These are phyloP conservation scores for Podila epigama DNA, from an alignment of 192 early-diverging fungal species.

Conservation along the genomic window DNA sequence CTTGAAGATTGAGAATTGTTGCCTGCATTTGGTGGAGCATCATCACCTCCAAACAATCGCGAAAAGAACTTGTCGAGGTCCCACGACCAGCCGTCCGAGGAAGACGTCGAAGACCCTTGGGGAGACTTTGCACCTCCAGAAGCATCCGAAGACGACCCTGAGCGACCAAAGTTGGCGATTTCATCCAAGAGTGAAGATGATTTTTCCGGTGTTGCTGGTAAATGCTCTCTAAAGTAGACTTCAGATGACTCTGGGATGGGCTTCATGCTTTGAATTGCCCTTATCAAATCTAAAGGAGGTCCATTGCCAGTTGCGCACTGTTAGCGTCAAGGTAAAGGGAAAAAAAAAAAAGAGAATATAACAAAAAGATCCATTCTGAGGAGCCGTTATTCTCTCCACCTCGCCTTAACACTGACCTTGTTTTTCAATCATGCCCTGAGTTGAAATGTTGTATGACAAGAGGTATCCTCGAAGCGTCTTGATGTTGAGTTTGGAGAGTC, in stretches of 20 bases:
- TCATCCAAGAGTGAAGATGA: slow-evolving; percentile 21
- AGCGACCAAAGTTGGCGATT: slow-evolving; percentile 16
- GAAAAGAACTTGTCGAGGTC: slow-evolving; percentile 40
- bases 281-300: slow-evolving; percentile 22
- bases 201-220: slow-evolving; percentile 19
- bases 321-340: too few relatives aligned
- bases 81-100: slow-evolving; percentile 15
- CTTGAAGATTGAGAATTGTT: slow-evolving; percentile 7
- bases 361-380: too few relatives aligned
- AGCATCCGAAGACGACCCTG: slow-evolving; percentile 16
- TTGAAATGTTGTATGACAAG: slow-evolving; percentile 37
- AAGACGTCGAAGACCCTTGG: neutral
- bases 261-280: slow-evolving; percentile 32
- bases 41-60: slow-evolving; percentile 11
- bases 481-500: slow-evolving; percentile 32
- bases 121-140: neutral
- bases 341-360: too few relatives aligned
- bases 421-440: slow-evolving; percentile 47
- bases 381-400: neutral
- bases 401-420: slow-evolving; percentile 25
- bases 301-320: too few relatives aligned
- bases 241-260: slow-evolving; percentile 44
- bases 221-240: slow-evolving; percentile 22
- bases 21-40: slow-evolving; percentile 1
- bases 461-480: slow-evolving; percentile 43